phyloP scores from a whole-genome alignment of 106 monocot species.

The Dendrobium chrysotoxum region DNA sequence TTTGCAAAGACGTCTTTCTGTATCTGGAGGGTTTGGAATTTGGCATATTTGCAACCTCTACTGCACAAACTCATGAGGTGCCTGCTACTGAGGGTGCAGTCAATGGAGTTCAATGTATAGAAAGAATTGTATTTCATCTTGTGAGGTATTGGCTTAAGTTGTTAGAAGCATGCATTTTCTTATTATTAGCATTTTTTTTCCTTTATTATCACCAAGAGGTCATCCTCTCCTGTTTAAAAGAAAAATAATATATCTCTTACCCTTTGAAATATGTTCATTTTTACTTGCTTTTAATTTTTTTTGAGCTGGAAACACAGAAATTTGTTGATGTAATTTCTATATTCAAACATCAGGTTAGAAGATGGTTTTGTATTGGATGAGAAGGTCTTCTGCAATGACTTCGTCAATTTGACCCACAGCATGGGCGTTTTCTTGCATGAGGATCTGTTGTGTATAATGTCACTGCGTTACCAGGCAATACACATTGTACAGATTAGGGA shows the following conservation, averaged over 20 bases:
- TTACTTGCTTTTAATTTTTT: neutral
- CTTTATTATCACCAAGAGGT: neutral
- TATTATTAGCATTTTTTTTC: neutral
- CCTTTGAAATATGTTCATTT: no score
- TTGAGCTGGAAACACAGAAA: neutral
- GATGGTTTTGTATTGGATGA: conserved; percentile 88
- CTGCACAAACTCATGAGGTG: conserved; percentile 59
- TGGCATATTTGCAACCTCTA: conserved; percentile 98
- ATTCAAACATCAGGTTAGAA: conserved; percentile 47
- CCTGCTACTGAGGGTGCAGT: conserved; percentile 59
- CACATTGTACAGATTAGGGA: conserved; percentile 91
- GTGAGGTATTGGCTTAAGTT: conserved; percentile 51
- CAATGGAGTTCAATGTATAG: conserved; percentile 84
- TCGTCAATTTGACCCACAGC: conserved; percentile 62
- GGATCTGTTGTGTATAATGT: conserved; percentile 81
- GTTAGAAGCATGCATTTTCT: neutral
- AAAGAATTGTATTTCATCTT: conserved; percentile 96
- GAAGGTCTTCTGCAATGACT: conserved; percentile 85
- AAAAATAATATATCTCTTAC: no score
- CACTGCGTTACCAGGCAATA: conserved; percentile 84
- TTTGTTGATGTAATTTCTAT: neutral
- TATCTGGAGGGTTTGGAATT: conserved; percentile 71
- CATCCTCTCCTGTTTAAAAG: neutral
- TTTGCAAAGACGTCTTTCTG: conserved; percentile 94
- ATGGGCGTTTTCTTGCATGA: conserved; percentile 93